Conservation (phyloP, 2,329 filamentous ascomycete species). For the Trichoderma afroharzianum region DNA sequence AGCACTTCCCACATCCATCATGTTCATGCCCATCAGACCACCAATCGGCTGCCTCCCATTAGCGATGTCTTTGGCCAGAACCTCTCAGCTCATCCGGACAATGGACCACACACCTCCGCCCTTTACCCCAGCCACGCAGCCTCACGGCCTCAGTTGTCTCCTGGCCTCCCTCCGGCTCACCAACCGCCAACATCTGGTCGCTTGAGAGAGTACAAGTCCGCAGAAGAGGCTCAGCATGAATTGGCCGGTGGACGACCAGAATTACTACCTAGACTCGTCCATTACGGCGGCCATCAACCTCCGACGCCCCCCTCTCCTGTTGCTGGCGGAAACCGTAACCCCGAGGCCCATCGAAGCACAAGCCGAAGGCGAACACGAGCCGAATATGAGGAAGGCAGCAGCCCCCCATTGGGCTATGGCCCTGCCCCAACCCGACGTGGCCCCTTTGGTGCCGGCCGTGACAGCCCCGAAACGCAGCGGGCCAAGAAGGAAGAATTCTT, state of each 20-base stretch:
- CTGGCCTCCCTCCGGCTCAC: slow-evolving; percentile 61
- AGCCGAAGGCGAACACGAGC: slow-evolving; percentile 74
- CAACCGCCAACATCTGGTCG: slow-evolving; percentile 58
- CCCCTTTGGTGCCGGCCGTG: slow-evolving; percentile 76
- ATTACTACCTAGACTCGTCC: slow-evolving; percentile 85
- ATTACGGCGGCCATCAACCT: slow-evolving; percentile 91
- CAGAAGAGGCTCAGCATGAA: slow-evolving; percentile 90
- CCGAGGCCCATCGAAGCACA: slow-evolving; percentile 54
- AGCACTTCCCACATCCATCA: slow-evolving; percentile 90
- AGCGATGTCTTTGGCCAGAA: slow-evolving; percentile 90
- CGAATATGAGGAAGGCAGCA: slow-evolving; percentile 91
- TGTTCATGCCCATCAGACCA: slow-evolving; percentile 80
- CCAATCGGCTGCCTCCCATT: slow-evolving; percentile 88
- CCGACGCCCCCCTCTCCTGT: slow-evolving; percentile 84
- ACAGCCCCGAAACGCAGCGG: slow-evolving; percentile 76
- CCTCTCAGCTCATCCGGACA: slow-evolving; percentile 60
- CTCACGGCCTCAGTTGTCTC: slow-evolving; percentile 69
- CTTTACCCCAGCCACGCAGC: slow-evolving; percentile 61
- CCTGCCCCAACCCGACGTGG: slow-evolving; percentile 59
- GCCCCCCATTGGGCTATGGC: slow-evolving; percentile 76
- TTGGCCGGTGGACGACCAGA: slow-evolving; percentile 90
- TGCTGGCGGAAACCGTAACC: slow-evolving; percentile 48
- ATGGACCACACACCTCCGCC: slow-evolving; percentile 35
- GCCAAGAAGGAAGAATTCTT: slow-evolving; percentile 94
- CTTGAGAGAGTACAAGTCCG: slow-evolving; percentile 85